Evolutionary conservation across 164 flowering plant species (phyloP).

Genomic region (Pachysandra terminalis): DNA sequence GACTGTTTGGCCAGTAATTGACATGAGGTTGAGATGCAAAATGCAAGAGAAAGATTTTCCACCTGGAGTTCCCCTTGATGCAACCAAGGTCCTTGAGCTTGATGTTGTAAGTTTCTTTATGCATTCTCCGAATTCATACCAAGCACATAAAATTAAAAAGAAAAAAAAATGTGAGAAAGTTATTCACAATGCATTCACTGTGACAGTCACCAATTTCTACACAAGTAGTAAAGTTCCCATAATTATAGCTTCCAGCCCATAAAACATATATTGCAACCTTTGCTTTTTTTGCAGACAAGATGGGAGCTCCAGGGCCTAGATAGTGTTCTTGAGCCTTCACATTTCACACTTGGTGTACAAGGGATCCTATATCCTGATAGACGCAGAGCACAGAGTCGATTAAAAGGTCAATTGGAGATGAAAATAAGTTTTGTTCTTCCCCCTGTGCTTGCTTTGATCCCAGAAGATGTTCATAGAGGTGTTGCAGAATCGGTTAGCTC

Average conservation of each 20-base stretch:
- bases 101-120: slow-evolving; percentile 46
- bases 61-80: slow-evolving; percentile 48
- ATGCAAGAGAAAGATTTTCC: slow-evolving; percentile 58
- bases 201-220: background rate
- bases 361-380: slow-evolving; percentile 68
- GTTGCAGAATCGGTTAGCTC: too few relatives aligned
- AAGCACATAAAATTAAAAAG: background rate
- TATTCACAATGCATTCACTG: background rate
- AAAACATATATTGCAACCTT: background rate
- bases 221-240: background rate
- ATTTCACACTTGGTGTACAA: slow-evolving; percentile 52
- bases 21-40: slow-evolving; percentile 65
- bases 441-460: slow-evolving; percentile 47
- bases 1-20: slow-evolving; percentile 55
- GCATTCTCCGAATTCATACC: too few relatives aligned
- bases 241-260: background rate
- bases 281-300: slow-evolving; percentile 44
- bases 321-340: slow-evolving; percentile 44
- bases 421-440: slow-evolving; percentile 62
- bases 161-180: background rate
- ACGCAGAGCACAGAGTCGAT: slow-evolving; percentile 36
- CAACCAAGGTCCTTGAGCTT: slow-evolving; percentile 63
- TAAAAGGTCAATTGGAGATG: slow-evolving; percentile 68
- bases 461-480: too few relatives aligned
- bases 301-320: slow-evolving; percentile 87